Conservation (phyloP, 2,329 filamentous ascomycete species). For the Aspergillus sp. region DNA sequence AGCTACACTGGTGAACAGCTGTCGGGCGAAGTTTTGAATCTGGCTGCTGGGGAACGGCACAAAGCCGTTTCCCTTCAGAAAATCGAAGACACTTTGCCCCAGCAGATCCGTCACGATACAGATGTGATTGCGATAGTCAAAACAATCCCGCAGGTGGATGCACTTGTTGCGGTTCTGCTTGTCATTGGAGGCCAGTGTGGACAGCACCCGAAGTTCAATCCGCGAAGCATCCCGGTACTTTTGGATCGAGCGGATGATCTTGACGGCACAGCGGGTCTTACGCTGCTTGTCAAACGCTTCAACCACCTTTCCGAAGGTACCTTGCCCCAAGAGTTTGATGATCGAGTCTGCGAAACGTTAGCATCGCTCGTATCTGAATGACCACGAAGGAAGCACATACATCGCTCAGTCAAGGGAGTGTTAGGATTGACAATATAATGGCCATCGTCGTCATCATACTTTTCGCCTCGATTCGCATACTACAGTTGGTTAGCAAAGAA, state of each 20-base stretch:
- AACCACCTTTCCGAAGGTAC: constrained; percentile 97
- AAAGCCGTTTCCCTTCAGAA: constrained; percentile 91
- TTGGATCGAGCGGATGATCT: constrained; percentile 96
- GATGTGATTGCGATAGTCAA: constrained; percentile 96
- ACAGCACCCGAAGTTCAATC: constrained; percentile 90
- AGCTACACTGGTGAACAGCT: constrained; percentile 96
- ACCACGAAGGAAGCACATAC: constrained; percentile 58
- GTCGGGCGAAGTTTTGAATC: constrained; percentile 94
- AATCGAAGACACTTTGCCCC: constrained; percentile 97
- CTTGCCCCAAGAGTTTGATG: constrained; percentile 85
- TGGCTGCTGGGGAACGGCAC: constrained; percentile 98
- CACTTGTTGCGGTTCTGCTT: constrained; percentile 90
- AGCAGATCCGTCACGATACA: constrained; percentile 78
- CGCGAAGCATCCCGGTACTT: constrained; percentile 96
- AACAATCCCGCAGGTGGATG: constrained; percentile 94
- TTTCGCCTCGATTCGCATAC: constrained; percentile 59
- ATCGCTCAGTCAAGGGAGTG: constrained; percentile 82
- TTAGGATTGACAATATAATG: constrained; percentile 94
- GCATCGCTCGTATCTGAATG: constrained; percentile 6
- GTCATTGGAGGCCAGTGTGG: constrained; percentile 89
- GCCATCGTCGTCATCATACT: constrained; percentile 93
- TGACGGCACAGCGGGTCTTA: constrained; percentile 84
- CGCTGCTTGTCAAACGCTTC: constrained; percentile 80
- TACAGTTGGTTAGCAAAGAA: constrained; percentile 26
- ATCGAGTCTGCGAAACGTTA: constrained; percentile 69